Percentiles rank a stretch among this genome's conserved stretches.
These are phyloP conservation scores for Daldinia childiae DNA, from an alignment of 495 filamentous ascomycete species.

Conservation along the genomic window DNA sequence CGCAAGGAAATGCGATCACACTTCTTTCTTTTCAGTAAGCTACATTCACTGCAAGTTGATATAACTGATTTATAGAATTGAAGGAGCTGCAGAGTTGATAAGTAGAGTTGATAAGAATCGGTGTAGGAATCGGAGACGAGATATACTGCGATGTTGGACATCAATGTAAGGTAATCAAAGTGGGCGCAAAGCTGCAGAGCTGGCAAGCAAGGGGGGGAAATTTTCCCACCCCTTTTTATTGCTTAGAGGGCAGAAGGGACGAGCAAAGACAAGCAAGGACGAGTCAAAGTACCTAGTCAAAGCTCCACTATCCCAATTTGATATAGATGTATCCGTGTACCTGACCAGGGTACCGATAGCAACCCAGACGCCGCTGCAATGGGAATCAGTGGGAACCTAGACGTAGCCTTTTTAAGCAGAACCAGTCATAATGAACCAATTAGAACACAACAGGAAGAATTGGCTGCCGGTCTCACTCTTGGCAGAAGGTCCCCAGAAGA, in stretches of 20 bases:
- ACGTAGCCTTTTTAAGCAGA: slow-evolving; percentile 34
- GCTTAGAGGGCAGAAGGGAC: no score
- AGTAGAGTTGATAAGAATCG: slow-evolving; percentile 18
- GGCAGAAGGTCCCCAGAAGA: slow-evolving; percentile 4
- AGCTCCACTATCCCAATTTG: slow-evolving; percentile 16
- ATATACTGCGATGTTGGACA: slow-evolving; percentile 21
- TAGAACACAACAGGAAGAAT: slow-evolving; percentile 21
- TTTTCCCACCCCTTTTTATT: slow-evolving; percentile 36
- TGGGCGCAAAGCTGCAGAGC: slow-evolving; percentile 5
- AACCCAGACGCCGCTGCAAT: slow-evolving; percentile 23
- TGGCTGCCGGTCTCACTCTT: slow-evolving; percentile 21
- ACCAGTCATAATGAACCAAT: slow-evolving; percentile 37
- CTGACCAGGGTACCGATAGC: not conserved
- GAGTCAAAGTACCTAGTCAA: not conserved
- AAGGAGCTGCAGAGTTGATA: not conserved
- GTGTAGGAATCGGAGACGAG: not conserved
- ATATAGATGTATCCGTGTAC: slow-evolving; percentile 13
- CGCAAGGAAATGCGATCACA: slow-evolving; percentile 7
- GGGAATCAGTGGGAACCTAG: slow-evolving; percentile 24
- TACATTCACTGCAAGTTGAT: not conserved
- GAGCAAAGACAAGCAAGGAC: no score
- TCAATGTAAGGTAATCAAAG: slow-evolving; percentile 17
- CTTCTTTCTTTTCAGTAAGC: slow-evolving; percentile 11
- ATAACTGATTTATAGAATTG: not conserved
- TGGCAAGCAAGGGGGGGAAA: slow-evolving; percentile 8